These are phyloP conservation scores for Limnomonas spitsbergensis DNA, from an alignment of 139 green algal species.

Conservation along the genomic window DNA sequence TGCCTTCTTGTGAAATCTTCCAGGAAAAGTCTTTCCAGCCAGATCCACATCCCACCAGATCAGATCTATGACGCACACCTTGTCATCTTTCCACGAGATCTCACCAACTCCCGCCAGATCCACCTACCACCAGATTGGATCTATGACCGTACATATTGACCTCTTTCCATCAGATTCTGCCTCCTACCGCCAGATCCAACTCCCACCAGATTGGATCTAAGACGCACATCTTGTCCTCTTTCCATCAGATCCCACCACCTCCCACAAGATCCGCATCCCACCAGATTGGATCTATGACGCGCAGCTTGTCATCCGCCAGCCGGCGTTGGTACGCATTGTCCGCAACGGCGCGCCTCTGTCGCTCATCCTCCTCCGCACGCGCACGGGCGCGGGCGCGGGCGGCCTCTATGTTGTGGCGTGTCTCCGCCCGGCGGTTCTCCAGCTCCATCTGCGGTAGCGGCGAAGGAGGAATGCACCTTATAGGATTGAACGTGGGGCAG, in stretches of 20 bases:
- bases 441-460: background rate
- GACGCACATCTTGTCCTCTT: background rate
- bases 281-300: background rate
- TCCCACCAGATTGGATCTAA: background rate
- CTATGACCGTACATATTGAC: background rate
- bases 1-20: too few relatives aligned
- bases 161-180: background rate
- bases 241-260: background rate
- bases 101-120: background rate
- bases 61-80: background rate
- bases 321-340: background rate
- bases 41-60: background rate
- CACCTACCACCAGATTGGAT: background rate
- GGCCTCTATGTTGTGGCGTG: background rate
- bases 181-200: background rate
- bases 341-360: background rate
- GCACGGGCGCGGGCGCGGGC: background rate
- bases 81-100: too few relatives aligned
- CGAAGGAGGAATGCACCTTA: too few relatives aligned
- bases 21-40: too few relatives aligned
- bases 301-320: slow-evolving; percentile 9
- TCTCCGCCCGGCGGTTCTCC: slow-evolving; percentile 7
- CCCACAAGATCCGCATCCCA: background rate
- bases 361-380: background rate
- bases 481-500: too few relatives aligned